Conservation (phyloP, 371 early-diverging fungal genomes). For the Mortierella sp. region DNA sequence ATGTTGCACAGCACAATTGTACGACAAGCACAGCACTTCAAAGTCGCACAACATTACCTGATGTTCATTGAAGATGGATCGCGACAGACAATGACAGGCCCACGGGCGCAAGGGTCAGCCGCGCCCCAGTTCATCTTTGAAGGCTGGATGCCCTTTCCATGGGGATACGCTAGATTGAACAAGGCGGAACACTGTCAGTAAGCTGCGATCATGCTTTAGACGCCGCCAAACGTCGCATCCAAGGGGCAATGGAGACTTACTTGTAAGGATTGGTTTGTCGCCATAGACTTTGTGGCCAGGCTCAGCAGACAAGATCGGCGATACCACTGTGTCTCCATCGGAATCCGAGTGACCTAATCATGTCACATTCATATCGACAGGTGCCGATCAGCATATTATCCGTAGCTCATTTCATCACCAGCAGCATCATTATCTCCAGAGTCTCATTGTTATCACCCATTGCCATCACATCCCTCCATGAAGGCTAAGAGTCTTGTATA, state of each 20-base stretch:
- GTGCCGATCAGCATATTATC: no score
- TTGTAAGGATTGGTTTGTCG: constrained; percentile 15
- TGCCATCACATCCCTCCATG: no score
- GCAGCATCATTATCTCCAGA: no score
- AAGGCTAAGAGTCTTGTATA: no score
- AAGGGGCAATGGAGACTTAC: constrained; percentile 9
- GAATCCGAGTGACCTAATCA: constrained; percentile 34
- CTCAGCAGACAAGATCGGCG: constrained; percentile 12
- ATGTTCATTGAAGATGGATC: constrained; percentile 78
- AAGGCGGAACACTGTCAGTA: neutral
- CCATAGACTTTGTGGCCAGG: constrained; percentile 8
- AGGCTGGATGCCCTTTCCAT: constrained; percentile 79
- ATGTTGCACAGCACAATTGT: neutral
- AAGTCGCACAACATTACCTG: constrained; percentile 55
- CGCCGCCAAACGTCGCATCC: neutral
- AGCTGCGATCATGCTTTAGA: neutral
- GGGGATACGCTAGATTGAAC: neutral
- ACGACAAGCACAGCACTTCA: neutral
- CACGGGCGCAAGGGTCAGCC: constrained; percentile 75
- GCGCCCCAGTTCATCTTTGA: constrained; percentile 87
- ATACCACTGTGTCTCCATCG: constrained; percentile 33
- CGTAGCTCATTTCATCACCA: no score
- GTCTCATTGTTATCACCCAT: no score
- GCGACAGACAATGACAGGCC: constrained; percentile 90
- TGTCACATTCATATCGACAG: neutral